Evolutionary conservation across 2,329 filamentous ascomycete species (phyloP), one percentile per base, ranked within the genome.

Genomic region (Beauveria sp.): DNA sequence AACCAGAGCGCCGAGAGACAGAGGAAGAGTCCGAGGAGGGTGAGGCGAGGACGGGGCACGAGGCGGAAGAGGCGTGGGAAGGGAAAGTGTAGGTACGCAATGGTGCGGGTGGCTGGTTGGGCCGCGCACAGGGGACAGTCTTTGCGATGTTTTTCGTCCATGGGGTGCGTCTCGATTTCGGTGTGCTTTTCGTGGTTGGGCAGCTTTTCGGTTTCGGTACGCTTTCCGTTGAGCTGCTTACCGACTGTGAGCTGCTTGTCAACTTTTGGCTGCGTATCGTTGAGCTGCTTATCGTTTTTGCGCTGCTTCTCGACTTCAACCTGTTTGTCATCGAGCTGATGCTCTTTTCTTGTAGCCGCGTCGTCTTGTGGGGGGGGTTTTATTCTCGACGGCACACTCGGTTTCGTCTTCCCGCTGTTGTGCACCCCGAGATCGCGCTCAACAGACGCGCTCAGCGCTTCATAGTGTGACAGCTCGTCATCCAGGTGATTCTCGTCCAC

Each of bases 1-100:
- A 80, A 82, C 84, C 85, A 88, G n/a, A 79, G 55, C 0, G 74
- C 69, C 9, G 81, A 46, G 3, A 80, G 40, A 16, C 80, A 66
- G n/a, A 79, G 58, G 3, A 80, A 6, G 22, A 81, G 62, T 2
- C 83, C 83, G 14, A 84, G 68, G 3, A 76, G 66, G 1, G 82
- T 85, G 26, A 83, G 72, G 54, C 73, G 76, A 65, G 82, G 79
- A 5, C 66, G 72, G 0, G 79, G 79, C 10, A 72, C 70, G 43
- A 71, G 74, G 53, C 68, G 69, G 67, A 79, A 85, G 4, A 85
- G 73, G 10, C 71, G 73, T 7, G 82, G 82, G 16, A 83, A 52
- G 0, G 78, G 72, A 2, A 85, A 52, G 31, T 73, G 72, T 18
- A 82, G 46, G 62, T 78, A 77, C 1, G 73, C 69, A 57, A 75